Base-by-base conservation (phyloP, 495 filamentous ascomycete genomes). In the Neurospora tetrasperma region DNA sequence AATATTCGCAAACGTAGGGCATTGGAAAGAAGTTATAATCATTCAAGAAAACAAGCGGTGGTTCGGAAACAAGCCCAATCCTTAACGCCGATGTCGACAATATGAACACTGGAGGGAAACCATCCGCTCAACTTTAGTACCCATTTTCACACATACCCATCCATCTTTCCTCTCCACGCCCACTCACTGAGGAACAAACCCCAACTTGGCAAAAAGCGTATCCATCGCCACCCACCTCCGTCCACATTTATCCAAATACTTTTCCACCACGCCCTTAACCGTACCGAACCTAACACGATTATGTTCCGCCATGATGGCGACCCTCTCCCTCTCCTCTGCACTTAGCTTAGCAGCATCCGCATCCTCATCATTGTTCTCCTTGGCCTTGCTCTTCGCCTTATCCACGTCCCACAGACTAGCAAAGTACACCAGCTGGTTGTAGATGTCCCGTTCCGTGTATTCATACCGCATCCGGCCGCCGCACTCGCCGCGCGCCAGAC, bases 151-250 rank as follows among this genome's bases (percentile, higher is more conserved):
- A n/a, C n/a, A 31, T 31, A 48, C 10, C n/a, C n/a, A 48, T 46
- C 39, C 40, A 44, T 20, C 69, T 16, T n/a, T 14, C 40, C 62
- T 44, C 5, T n/a, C 16, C 20, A 38, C 72, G 5, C 0, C 23
- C 23, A 7, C 41, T 70, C 72, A 81, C 46, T 71, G 74, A 75
- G 82, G 79, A 8, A 75, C 73, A 73, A 86, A 85, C 42, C 87
- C 87, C 18, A 88, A 69, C 81, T 87, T 88, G 4, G 82, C 81
- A 80, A 98, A 99, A 73, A 99, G 83, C 78, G 85, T 89, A 82
- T 95, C 94, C 96, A 98, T 99, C 72, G 92, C 92, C 71, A 99
- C 96, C 94, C 94, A 98, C 82, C 92, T 92, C 79, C 94, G 85
- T 42, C 96, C 96, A 85, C 94, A 97, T 85, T 94, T 96, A 79